phyloP scores from a whole-genome alignment of 345 rosid genomes.

The Acer saccharum region DNA sequence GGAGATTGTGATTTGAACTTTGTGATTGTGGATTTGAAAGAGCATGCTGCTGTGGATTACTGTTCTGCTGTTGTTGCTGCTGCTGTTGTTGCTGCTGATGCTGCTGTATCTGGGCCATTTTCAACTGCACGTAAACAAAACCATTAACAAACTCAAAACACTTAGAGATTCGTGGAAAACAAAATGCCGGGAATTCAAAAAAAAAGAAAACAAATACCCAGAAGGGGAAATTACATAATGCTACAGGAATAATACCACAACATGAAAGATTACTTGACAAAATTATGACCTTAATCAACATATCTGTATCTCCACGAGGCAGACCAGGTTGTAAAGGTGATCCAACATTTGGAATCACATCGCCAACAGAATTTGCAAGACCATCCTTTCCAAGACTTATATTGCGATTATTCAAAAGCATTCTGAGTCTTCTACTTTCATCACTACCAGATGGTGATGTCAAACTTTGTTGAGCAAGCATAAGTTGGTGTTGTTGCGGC shows the following conservation, averaged over 20 bases:
- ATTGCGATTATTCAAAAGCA: conserved; percentile 68
- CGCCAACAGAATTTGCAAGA: conserved; percentile 67
- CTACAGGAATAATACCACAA: background rate
- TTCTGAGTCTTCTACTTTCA: conserved; percentile 74
- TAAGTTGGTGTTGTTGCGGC: conserved; percentile 93
- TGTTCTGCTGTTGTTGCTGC: conserved; percentile 61
- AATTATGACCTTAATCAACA: conserved; percentile 58
- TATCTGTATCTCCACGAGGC: conserved; percentile 68
- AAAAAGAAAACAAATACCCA: background rate
- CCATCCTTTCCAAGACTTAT: conserved; percentile 75
- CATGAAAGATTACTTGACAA: background rate
- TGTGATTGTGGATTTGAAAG: conserved; percentile 77
- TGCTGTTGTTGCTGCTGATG: conserved; percentile 39
- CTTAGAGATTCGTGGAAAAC: background rate
- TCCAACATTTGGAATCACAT: conserved; percentile 66
- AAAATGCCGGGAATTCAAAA: background rate
- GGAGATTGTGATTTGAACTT: conserved; percentile 68
- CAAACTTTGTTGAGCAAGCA: conserved; percentile 86
- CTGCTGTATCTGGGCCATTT: conserved; percentile 59
- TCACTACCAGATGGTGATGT: conserved; percentile 78
- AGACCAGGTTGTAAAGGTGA: conserved; percentile 68
- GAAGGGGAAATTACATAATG: background rate
- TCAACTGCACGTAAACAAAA: conserved; percentile 45
- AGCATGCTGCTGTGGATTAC: conserved; percentile 56
- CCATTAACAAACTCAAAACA: conserved; percentile 2